Base-by-base conservation (phyloP, 2,329 filamentous ascomycete species). In the Aureobasidium melanogenum region DNA sequence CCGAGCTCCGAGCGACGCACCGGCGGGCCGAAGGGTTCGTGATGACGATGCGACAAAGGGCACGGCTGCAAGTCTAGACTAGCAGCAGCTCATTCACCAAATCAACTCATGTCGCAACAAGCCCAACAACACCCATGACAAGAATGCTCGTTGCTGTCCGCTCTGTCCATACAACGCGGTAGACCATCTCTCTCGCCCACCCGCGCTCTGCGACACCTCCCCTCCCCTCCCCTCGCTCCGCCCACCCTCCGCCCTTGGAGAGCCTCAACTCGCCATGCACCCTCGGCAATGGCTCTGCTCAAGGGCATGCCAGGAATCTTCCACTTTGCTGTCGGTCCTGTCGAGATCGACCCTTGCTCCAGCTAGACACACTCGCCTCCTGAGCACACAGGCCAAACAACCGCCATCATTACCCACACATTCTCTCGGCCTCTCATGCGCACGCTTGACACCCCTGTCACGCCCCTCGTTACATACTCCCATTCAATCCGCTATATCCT, bases 271-370 rank as follows among this genome's bases (percentile, higher is more conserved):
- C 44, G 44, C 12, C 51, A 57, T 44, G 58, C 44, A 58, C 43
- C 52, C 36, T 50, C 58, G 30, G 55, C 54, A 41, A 62, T 60
- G 56, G 43, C 56, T 59, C 44, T 59, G 43, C 24, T 38, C 56
- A 32, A 48, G 56, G 50, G 56, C 56, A 17, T 59, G 32, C 14
- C 43, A 30, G 26, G 56, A 59, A 22, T 48, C 56, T 7, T 50
- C 56, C 24, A 22, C 56, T 32, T 24, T 59, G 2, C 8, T 59
- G 5, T 32, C 44, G 3, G 24, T 28, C 17, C 24, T 59, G 26
- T 38, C 56, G 5, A 59, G 44, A n/a, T 30, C 32, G 9, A 9
- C 56, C 1, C 32, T 39, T 26, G 32, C 43, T 8, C 44, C 56
- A 17, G 43, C 43, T 41, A 39, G 30, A 39, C 34, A 59, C 17